A percentile compares a stretch with the other conserved stretches of the same genome.
Evolutionary conservation across 1,139 yeast species (phyloP).

Genomic region (Taiozyma sp.): DNA sequence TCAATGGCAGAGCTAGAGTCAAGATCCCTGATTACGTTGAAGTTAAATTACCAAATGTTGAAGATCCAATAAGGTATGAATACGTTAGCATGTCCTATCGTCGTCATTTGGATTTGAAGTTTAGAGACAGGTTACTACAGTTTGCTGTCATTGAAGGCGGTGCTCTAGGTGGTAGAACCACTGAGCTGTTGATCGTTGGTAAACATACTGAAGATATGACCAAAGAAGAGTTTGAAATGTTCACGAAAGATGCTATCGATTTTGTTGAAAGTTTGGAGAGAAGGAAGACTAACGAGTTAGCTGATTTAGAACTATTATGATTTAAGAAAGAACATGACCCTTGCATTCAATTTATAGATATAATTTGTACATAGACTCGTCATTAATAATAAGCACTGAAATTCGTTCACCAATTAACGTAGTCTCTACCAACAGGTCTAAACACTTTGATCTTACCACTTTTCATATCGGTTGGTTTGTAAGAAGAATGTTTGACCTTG

Average conservation of each 20-base stretch:
- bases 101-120: conserved; percentile 38
- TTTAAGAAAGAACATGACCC: not conserved
- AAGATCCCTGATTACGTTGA: conserved; percentile 34
- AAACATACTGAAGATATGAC: conserved; percentile 22
- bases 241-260: conserved; percentile 25
- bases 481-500: conserved; percentile 53
- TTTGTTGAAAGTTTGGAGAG: conserved; percentile 15
- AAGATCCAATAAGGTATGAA: conserved; percentile 34
- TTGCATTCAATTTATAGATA: not conserved
- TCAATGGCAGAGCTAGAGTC: conserved; percentile 31
- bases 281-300: not conserved
- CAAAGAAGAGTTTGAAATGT: conserved; percentile 22
- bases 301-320: not conserved
- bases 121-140: conserved; percentile 36
- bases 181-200: conserved; percentile 45
- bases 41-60: conserved; percentile 32
- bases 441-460: conserved; percentile 77
- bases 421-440: conserved; percentile 60
- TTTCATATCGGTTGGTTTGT: conserved; percentile 66
- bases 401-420: conserved; percentile 46
- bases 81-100: conserved; percentile 39
- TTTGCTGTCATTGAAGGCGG: conserved; percentile 54
- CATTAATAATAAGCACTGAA: not conserved
- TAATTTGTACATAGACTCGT: not conserved
- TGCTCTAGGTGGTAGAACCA: conserved; percentile 43